Evolutionary conservation across 495 filamentous ascomycete genomes (phyloP), one percentile per base, ranked within the genome.

Genomic region (Viridothelium virens): DNA sequence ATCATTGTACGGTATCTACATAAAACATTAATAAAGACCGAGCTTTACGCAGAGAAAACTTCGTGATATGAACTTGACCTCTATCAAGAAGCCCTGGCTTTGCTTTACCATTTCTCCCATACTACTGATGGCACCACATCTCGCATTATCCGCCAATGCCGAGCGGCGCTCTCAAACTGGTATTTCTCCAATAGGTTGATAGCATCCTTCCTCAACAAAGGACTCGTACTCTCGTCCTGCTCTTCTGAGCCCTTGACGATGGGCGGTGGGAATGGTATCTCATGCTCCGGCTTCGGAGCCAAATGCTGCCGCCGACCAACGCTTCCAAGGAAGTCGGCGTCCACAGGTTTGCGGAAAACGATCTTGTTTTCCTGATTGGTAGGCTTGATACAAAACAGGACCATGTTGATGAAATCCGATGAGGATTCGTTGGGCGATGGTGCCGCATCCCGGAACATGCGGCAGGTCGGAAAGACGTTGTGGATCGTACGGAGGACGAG

Each of bases 81-180:
- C 41, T 44, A 7, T 14, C 6, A 7, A 44, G 41, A 7, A 44
- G 41, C 6, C 6, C 14, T 7, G 7, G 14, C 6, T 7, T 14
- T 14, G 14, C 6, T 44, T 85, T 77, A 97, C 91, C 91, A 97
- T 64, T 84, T 84, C 81, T 95, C 88, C 94, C 94, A 98, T 4
- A 97, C 86, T 31, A 74, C 74, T 65, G 78, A 81, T 12, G 93
- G 92, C 63, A 97, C 63, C 5, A 96, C 92, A 5, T 78, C 86
- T 74, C 94, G 83, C 89, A 97, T 98, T 46, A 98, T 86, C 31
- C 78, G 76, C 94, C 94, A 98, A 78, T 98, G 94, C 48, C 87
- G 87, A 39, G 89, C 67, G 3, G 93, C 93, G 67, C 86, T 89
- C 63, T 80, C 77, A 73, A 85, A 82, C 74, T 95, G 91, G 81